These are phyloP conservation scores for Barnettozyma salicaria DNA, from an alignment of 805 yeast genomes.

Conservation along the genomic window DNA sequence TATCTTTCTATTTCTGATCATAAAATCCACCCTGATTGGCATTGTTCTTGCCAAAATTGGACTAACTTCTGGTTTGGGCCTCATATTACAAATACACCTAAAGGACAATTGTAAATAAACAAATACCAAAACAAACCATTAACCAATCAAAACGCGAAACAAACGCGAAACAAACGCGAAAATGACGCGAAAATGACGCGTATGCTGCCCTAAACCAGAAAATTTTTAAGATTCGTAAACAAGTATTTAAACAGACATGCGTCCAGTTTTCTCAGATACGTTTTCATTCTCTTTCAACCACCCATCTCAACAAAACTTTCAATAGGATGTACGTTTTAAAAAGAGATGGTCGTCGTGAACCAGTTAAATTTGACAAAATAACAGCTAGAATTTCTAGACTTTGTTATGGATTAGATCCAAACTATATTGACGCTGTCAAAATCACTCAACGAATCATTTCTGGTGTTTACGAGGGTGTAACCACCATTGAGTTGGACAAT, in stretches of 20 bases:
- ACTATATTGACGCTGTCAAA: slow-evolving; percentile 90
- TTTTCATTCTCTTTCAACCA: not conserved
- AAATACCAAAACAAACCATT: not conserved
- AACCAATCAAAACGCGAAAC: slow-evolving; percentile 11
- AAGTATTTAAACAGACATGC: slow-evolving; percentile 9
- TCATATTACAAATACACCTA: slow-evolving; percentile 1
- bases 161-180: slow-evolving; percentile 12
- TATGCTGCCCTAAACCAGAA: slow-evolving; percentile 1
- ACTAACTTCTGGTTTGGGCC: not conserved
- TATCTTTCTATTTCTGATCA: no score
- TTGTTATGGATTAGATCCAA: slow-evolving; percentile 88
- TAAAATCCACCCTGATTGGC: no score
- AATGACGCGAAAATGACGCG: slow-evolving; percentile 4
- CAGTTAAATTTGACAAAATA: slow-evolving; percentile 92
- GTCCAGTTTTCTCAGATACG: slow-evolving; percentile 6
- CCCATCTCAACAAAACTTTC: not conserved
- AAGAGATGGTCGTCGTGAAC: slow-evolving; percentile 93
- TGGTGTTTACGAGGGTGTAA: slow-evolving; percentile 97
- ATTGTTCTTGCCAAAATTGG: no score
- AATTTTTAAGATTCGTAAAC: slow-evolving; percentile 2
- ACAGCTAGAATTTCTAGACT: slow-evolving; percentile 91
- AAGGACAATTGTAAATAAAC: slow-evolving; percentile 6
- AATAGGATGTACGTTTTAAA: slow-evolving; percentile 69
- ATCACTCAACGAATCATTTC: slow-evolving; percentile 93
- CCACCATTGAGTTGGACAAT: slow-evolving; percentile 79